Percentiles rank a stretch among this genome's conserved stretches.
phyloP scores from a whole-genome alignment of 2,329 filamentous ascomycete species.

The Fusarium sp. region DNA sequence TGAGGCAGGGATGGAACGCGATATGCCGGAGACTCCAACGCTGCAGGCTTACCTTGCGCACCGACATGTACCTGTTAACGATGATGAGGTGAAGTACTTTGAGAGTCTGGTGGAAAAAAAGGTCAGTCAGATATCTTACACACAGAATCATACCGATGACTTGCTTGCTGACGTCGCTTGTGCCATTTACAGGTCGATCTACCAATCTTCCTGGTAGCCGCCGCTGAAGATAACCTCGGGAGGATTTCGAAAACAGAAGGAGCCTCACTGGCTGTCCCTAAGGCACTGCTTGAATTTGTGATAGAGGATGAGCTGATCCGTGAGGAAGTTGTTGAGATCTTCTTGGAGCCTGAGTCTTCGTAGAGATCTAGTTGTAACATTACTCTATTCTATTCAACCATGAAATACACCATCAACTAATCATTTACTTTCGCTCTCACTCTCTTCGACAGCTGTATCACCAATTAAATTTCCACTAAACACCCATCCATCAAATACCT shows the following conservation, averaged over 20 bases:
- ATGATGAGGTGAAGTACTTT: neutral
- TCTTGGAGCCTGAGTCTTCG: neutral
- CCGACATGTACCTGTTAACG: neutral
- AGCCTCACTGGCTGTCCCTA: neutral
- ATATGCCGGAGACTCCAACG: no score
- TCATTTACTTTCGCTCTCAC: neutral
- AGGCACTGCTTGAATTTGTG: neutral
- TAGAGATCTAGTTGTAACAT: neutral
- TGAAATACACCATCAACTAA: neutral
- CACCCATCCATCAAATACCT: neutral
- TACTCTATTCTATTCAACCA: neutral
- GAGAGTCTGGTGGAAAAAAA: neutral
- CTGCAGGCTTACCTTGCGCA: neutral
- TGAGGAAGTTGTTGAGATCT: neutral
- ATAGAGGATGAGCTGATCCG: neutral
- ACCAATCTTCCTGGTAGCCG: neutral
- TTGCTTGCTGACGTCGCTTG: no score
- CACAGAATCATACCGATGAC: no score
- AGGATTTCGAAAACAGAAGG: neutral
- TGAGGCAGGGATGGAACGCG: neutral
- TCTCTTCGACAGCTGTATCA: fast-evolving
- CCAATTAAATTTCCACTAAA: neutral
- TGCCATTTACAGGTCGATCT: neutral
- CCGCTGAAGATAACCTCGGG: neutral
- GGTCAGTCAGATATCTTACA: neutral